These are phyloP conservation scores for Notholithocarpus densiflorus DNA, from an alignment of 306 rosid species.

Conservation along the genomic window DNA sequence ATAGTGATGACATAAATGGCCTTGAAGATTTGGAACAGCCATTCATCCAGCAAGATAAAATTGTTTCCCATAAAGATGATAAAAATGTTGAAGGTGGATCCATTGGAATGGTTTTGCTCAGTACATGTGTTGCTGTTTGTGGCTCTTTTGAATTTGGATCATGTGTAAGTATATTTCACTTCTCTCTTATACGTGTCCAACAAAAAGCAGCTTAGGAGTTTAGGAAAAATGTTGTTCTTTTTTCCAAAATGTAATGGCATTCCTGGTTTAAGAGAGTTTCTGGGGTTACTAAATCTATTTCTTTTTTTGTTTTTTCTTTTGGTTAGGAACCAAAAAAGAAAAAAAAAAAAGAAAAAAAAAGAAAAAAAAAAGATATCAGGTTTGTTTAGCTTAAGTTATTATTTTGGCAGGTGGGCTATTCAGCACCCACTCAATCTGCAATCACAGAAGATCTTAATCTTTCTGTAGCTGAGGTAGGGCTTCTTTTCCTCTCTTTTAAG, in stretches of 20 bases:
- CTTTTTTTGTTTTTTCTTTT: slow-evolving; percentile 2
- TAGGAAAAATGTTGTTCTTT: not conserved
- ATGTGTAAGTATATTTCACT: slow-evolving; percentile 48
- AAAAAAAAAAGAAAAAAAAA: not conserved
- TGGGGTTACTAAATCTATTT: not conserved
- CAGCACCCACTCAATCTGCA: slow-evolving; percentile 52
- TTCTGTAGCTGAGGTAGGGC: slow-evolving; percentile 41
- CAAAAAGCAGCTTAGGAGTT: not conserved
- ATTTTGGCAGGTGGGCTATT: slow-evolving; percentile 51
- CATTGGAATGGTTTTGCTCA: slow-evolving; percentile 65
- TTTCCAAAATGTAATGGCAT: not conserved
- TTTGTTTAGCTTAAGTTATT: slow-evolving; percentile 29
- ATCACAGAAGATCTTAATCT: slow-evolving; percentile 49
- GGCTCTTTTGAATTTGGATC: slow-evolving; percentile 88
- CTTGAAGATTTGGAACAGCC: slow-evolving; percentile 46
- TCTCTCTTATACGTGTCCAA: not conserved
- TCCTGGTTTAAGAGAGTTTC: slow-evolving; percentile 10
- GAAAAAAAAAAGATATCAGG: not conserved
- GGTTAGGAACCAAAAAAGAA: slow-evolving; percentile 21
- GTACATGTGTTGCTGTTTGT: slow-evolving; percentile 74
- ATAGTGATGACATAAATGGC: slow-evolving; percentile 29
- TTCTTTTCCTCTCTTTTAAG: not conserved
- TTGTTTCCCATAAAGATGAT: slow-evolving; percentile 1
- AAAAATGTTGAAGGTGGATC: slow-evolving; percentile 38
- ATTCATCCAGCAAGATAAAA: slow-evolving; percentile 28